Base-by-base conservation (phyloP, 257 asterid species). In the Solanum okadae region DNA sequence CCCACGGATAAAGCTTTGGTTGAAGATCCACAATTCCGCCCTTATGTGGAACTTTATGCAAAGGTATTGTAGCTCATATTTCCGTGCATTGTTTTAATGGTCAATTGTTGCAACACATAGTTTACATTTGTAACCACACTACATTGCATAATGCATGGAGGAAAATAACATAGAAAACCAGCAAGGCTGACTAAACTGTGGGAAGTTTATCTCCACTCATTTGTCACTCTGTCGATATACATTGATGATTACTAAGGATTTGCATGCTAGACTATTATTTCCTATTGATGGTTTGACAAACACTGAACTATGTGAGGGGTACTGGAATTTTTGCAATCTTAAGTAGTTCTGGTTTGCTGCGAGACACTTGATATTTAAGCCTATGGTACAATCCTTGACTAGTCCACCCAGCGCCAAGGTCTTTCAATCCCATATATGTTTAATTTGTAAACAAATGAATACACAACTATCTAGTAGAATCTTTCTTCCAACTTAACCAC, bases 1-100 rank as follows among this genome's bases (percentile, higher is more conserved):
- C 98, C 96, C 49, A 94, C 98, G 2, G 99, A 97, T 86, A 91
- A 86, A 83, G 98, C 91, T 86, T 90, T 96, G 79, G 90, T 95
- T 16, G 92, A 95, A 87, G 99, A 96, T 90, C 95, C 96, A 27
- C 87, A 88, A 37, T 93, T 96, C 73, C 90, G 90, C 34, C 88
- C 31, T 33, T 93, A 88, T 90, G 98, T 95, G 23, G 84, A 88
- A 78, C 90, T 95, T 31, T 95, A 97, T 89, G 95, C 99, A 29
- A 87, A 94, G 96, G 98, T 94, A 67, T 82, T 27, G 14, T 3
- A 46, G 29, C 70, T 49, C 70, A 18, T 49, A 31, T 49, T 82
- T 1, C 29, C 18, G 1, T 49, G 42, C 70, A 82, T 10, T 18
- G 15, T 27, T 82, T 49, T 82, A 46, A 46, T 29, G 68, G 67